These are phyloP conservation scores for Brassica hybrid DNA, from an alignment of 441 rosid species.

Conservation along the genomic window DNA sequence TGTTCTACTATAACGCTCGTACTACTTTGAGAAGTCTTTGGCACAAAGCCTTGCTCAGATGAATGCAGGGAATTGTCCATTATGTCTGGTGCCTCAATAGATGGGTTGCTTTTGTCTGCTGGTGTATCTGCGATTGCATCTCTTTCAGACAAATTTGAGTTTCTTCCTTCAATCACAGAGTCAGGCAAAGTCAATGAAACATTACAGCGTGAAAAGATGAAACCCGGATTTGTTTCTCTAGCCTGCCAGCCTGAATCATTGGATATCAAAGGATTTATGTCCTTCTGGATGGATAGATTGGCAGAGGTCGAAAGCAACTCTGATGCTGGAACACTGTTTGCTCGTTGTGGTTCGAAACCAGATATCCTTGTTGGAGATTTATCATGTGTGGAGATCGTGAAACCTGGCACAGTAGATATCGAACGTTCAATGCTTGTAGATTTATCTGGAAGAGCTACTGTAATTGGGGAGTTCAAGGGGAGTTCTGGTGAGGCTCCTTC, in stretches of 20 bases:
- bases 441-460: conserved; percentile 86
- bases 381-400: conserved; percentile 25
- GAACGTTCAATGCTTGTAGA: conserved; percentile 74
- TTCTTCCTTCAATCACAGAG: too few relatives aligned
- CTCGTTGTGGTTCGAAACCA: too few relatives aligned
- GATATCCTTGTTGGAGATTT: too few relatives aligned
- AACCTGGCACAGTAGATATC: conserved; percentile 91
- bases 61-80: conserved; percentile 37
- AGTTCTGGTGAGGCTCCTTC: conserved; percentile 97
- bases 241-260: too few relatives aligned
- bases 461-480: conserved; percentile 76
- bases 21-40: conserved; percentile 42
- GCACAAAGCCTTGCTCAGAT: conserved; percentile 42
- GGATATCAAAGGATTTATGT: too few relatives aligned
- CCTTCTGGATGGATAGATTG: too few relatives aligned
- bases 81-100: conserved; percentile 42
- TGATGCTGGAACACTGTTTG: too few relatives aligned
- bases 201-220: too few relatives aligned
- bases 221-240: too few relatives aligned
- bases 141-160: too few relatives aligned
- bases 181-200: too few relatives aligned
- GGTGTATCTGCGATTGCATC: conserved; percentile 10
- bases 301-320: too few relatives aligned
- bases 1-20: conserved; percentile 36
- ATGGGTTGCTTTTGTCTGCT: conserved; percentile 34